A percentile compares a stretch with the other conserved stretches of the same genome.
Evolutionary conservation across 2,329 filamentous ascomycete genomes (phyloP).

Genomic region (Pseudocercospora eumusae): DNA sequence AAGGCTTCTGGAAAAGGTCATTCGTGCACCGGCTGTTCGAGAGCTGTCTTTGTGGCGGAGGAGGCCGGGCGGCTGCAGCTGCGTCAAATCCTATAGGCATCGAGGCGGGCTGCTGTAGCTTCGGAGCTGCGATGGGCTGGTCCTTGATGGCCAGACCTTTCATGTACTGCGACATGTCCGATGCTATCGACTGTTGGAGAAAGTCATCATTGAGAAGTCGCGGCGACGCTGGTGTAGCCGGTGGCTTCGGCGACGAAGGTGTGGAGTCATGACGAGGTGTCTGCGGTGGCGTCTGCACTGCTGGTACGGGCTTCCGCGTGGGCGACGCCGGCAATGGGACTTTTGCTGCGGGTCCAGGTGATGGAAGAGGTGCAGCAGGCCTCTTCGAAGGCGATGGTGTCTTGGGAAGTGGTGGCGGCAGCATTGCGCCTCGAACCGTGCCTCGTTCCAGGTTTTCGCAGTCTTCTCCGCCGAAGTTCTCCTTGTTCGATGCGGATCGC

Average conservation of each 20-base stretch:
- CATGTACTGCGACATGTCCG: constrained; percentile 46
- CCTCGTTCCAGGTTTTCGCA: constrained; percentile 39
- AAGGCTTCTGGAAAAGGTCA: constrained; percentile 39
- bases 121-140: constrained; percentile 34
- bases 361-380: constrained; percentile 37
- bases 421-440: constrained; percentile 34
- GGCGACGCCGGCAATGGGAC: constrained; percentile 52
- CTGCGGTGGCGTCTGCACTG: constrained; percentile 40
- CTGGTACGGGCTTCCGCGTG: constrained; percentile 42
- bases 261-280: constrained; percentile 34
- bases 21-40: constrained; percentile 26
- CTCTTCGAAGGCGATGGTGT: constrained; percentile 49
- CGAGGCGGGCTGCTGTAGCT: constrained; percentile 22
- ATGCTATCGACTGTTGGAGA: constrained; percentile 52
- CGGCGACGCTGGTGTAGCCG: constrained; percentile 38
- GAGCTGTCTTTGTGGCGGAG: constrained; percentile 16
- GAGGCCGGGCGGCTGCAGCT: constrained; percentile 18
- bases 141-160: constrained; percentile 40
- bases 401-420: constrained; percentile 40
- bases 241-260: constrained; percentile 37
- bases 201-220: constrained; percentile 48
- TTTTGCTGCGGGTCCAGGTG: constrained; percentile 45
- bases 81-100: constrained; percentile 14
- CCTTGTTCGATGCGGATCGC: constrained; percentile 39
- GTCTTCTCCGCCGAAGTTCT: constrained; percentile 37